Conservation (phyloP, 2,329 filamentous ascomycete species). For the Diaporthe nobilis region DNA sequence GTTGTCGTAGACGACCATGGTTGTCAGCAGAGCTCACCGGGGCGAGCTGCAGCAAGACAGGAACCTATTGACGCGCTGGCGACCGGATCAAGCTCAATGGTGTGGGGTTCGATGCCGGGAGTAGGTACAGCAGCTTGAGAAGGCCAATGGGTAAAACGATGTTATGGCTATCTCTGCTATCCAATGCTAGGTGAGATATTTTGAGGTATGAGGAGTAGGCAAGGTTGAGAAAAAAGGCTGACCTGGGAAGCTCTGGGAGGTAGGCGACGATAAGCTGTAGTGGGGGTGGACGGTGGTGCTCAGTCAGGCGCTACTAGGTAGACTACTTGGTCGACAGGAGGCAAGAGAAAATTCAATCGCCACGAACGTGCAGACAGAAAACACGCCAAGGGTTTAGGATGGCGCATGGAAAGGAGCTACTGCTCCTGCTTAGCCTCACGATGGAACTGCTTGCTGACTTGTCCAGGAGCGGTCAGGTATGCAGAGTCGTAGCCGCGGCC, state of each 20-base stretch:
- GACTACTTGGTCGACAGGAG: background rate
- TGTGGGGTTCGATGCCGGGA: background rate
- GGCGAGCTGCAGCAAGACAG: background rate
- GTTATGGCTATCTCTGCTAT: background rate
- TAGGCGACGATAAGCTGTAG: slow-evolving; percentile 21
- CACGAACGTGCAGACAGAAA: slow-evolving; percentile 11
- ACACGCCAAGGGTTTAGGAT: slow-evolving; percentile 27
- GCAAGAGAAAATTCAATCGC: slow-evolving; percentile 15
- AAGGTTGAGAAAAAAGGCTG: slow-evolving; percentile 12
- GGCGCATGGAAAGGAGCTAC: slow-evolving; percentile 15
- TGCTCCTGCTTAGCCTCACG: slow-evolving; percentile 18
- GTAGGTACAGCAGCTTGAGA: slow-evolving; percentile 1
- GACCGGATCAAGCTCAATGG: background rate
- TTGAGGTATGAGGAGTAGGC: slow-evolving; percentile 13
- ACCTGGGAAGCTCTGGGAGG: slow-evolving; percentile 20
- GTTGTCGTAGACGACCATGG: slow-evolving; percentile 91
- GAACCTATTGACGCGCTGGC: background rate
- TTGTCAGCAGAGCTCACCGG: slow-evolving; percentile 44
- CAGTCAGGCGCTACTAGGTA: background rate
- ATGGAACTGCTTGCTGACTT: slow-evolving; percentile 32
- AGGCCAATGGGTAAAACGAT: slow-evolving; percentile 6
- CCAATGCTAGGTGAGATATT: slow-evolving; percentile 17
- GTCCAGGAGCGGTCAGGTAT: slow-evolving; percentile 30
- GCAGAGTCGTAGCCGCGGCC: background rate
- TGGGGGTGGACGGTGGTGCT: slow-evolving; percentile 4